Evolutionary conservation across 768 basidiomycete genomes (phyloP), one percentile per base, ranked within the genome.

Genomic region (Lactarius indigo): DNA sequence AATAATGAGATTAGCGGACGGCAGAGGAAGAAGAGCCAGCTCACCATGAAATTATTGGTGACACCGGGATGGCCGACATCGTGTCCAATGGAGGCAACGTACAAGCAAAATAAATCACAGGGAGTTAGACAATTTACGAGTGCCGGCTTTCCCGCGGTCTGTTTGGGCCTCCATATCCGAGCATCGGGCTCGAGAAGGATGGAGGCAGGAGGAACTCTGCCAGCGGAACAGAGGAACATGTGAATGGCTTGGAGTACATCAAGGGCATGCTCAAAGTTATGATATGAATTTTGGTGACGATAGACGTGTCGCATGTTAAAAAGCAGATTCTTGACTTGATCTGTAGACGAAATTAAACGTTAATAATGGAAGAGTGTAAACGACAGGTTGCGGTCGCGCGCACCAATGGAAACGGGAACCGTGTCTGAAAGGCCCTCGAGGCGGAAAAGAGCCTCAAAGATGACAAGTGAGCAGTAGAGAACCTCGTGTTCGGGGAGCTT

Each of bases 31-130:
- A 30, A 64, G 50, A 18, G 15, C 12, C 12, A 58, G 83, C 86
- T 75, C 72, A 93, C 95, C 91, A 98, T 92, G 78, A 98, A 98
- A 17, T 85, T 79, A 74, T 98, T 98, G 30, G 89, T 91, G 64
- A 98, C 85, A 0, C 97, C 97, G 0, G 97, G 97, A 78, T 99
- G 97, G 0, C 94, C 96, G 20, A 94, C 95, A 76, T 99, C 97
- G 74, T 99, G 97, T 0, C 97, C 97, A 72, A 99, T 94, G 50
- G 96, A 96, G 1, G 93, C 94, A 63, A 99, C 81, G 72, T 90
- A 90, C 17, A 98, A 77, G 1, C 91, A 85, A 72, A 98, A 90
- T 17, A 98, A 77, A 73, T 98, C 96, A 62, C 85, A 82, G 26
- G 86, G 85, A 1, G 77, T 80, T 17, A 91, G 79, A 60, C 77